phyloP scores from a whole-genome alignment of 2,329 filamentous ascomycete species.

The Rasamsonia emersonii region DNA sequence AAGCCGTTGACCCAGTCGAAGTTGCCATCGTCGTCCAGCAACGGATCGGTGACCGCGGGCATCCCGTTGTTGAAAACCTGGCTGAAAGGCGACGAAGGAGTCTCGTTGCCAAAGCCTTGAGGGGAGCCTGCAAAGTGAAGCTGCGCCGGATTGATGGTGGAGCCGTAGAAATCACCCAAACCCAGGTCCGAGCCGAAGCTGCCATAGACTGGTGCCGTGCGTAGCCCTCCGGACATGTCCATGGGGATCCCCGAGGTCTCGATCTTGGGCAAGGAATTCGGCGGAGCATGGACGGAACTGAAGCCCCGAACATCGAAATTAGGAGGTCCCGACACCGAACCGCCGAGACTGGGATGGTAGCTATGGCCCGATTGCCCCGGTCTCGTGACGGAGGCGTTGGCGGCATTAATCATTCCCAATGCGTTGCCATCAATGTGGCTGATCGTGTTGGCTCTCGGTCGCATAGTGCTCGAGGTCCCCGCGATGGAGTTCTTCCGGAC shows the following conservation, averaged over 20 bases:
- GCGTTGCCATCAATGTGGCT: constrained; percentile 77
- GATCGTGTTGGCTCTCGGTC: constrained; percentile 91
- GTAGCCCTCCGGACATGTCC: constrained; percentile 59
- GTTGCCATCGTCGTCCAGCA: constrained; percentile 60
- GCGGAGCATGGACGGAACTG: constrained; percentile 40
- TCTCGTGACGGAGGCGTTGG: constrained; percentile 18
- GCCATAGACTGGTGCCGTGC: constrained; percentile 69
- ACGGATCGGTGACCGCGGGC: constrained; percentile 46
- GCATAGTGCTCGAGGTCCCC: constrained; percentile 53
- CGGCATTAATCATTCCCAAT: constrained; percentile 52
- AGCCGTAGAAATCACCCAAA: constrained; percentile 56
- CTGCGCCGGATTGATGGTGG: constrained; percentile 56
- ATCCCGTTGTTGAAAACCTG: constrained; percentile 41
- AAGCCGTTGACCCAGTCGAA: constrained; percentile 82
- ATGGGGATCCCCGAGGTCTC: constrained; percentile 67
- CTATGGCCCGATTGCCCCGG: constrained; percentile 41
- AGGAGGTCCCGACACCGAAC: constrained; percentile 48
- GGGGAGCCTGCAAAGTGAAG: constrained; percentile 78
- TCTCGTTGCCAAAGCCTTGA: constrained; percentile 39
- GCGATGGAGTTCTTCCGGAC: constrained; percentile 91
- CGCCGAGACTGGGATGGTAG: constrained; percentile 66
- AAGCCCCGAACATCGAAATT: constrained; percentile 63
- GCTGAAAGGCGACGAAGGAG: constrained; percentile 33
- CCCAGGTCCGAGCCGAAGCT: constrained; percentile 59
- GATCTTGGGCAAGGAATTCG: constrained; percentile 67